Conservation (phyloP, 2,329 filamentous ascomycete species). For the Seiridium cupressi region DNA sequence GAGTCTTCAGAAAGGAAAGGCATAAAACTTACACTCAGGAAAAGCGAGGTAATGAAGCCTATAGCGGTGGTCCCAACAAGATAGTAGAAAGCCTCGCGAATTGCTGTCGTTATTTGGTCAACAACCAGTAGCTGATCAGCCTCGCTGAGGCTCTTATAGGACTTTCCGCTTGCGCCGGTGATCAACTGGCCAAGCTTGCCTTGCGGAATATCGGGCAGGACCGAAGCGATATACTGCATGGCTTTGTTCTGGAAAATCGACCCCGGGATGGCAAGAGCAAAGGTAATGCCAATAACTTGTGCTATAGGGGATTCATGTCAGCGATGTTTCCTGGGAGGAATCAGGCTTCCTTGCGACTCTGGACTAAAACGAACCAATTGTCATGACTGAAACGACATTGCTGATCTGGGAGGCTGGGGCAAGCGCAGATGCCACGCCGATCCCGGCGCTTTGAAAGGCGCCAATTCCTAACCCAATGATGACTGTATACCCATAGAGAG, state of each 20-base stretch:
- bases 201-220: neutral
- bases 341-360: neutral
- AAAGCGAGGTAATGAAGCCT: slow-evolving; percentile 12
- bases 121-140: slow-evolving; percentile 6
- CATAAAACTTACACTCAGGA: slow-evolving; percentile 10
- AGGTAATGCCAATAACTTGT: slow-evolving; percentile 11
- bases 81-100: slow-evolving; percentile 11
- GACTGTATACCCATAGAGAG: slow-evolving; percentile 12
- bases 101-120: slow-evolving; percentile 9
- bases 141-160: slow-evolving; percentile 8
- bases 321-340: neutral
- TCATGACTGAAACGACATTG: slow-evolving; percentile 12
- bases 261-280: slow-evolving; percentile 8
- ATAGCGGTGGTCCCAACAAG: slow-evolving; percentile 8
- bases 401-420: slow-evolving; percentile 10
- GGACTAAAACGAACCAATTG: slow-evolving; percentile 6
- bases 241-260: slow-evolving; percentile 13
- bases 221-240: slow-evolving; percentile 5
- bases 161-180: slow-evolving; percentile 8
- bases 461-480: slow-evolving; percentile 12
- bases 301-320: neutral
- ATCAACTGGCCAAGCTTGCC: slow-evolving; percentile 5
- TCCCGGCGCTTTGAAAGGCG: slow-evolving; percentile 10
- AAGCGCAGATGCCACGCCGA: slow-evolving; percentile 9
- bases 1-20: neutral